Evolutionary conservation across 2,329 filamentous ascomycete species (phyloP).

Genomic region (Talaromyces piceae): DNA sequence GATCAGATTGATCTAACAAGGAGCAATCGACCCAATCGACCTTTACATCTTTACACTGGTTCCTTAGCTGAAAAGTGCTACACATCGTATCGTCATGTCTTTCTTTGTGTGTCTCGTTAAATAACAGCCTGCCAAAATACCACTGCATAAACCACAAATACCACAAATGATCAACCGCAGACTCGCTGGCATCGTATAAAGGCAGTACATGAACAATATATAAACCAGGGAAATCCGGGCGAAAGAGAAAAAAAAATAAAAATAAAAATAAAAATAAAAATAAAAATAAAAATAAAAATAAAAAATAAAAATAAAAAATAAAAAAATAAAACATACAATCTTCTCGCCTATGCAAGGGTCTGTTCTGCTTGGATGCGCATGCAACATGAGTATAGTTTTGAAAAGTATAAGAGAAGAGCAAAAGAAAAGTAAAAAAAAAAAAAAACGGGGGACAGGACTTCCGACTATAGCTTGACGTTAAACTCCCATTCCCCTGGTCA

Average conservation of each 20-base stretch:
- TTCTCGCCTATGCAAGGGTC: no score
- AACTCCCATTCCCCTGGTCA: conserved; percentile 38
- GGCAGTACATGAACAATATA: no score
- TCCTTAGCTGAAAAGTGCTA: neutral
- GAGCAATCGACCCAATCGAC: no score
- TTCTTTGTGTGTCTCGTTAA: neutral
- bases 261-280: neutral
- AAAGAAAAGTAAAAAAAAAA: neutral
- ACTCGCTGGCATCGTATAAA: neutral
- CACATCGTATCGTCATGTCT: neutral
- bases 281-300: neutral
- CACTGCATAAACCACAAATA: neutral
- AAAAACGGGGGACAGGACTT: conserved; percentile 1
- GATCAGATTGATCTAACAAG: no score
- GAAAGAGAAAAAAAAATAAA: neutral
- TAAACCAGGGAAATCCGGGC: no score
- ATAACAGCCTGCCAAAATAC: neutral
- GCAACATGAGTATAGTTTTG: no score
- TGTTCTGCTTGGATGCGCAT: no score
- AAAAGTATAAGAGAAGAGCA: neutral
- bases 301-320: neutral
- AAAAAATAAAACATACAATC: no score
- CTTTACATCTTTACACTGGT: no score
- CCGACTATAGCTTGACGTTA: conserved; percentile 36
- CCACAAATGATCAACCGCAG: neutral